These are phyloP conservation scores for Yamadazyma spencermartinsiae DNA, from an alignment of 1,139 yeast species.

Conservation along the genomic window DNA sequence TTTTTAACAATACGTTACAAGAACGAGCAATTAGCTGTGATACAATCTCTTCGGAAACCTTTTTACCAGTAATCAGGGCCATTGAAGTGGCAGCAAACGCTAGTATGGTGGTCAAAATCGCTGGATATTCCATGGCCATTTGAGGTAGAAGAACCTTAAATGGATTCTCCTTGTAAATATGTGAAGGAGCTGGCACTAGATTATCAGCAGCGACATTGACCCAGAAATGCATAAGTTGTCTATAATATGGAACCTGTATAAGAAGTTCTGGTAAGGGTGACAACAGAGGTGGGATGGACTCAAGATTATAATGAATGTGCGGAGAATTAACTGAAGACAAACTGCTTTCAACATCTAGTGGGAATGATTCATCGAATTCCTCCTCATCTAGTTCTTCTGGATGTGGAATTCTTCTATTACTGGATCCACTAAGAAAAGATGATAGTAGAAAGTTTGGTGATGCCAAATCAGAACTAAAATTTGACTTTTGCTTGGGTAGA, in stretches of 20 bases:
- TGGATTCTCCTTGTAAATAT: conserved; percentile 62
- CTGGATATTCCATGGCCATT: conserved; percentile 64
- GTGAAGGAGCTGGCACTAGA: conserved; percentile 69
- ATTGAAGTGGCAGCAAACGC: conserved; percentile 68
- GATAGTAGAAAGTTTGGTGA: conserved; percentile 1
- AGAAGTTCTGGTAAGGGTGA: conserved; percentile 60
- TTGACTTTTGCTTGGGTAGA: conserved; percentile 12
- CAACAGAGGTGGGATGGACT: conserved; percentile 47
- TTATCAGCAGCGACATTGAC: conserved; percentile 60
- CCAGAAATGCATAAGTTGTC: conserved; percentile 64
- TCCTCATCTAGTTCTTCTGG: conserved; percentile 6
- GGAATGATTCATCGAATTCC: conserved; percentile 5
- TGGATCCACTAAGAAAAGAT: background rate
- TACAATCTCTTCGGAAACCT: conserved; percentile 45
- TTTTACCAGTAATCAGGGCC: conserved; percentile 31
- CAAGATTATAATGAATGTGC: conserved; percentile 4
- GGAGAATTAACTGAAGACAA: conserved; percentile 2
- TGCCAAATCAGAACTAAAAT: conserved; percentile 4
- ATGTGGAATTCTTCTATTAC: background rate
- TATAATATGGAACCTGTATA: conserved; percentile 57
- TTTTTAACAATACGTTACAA: conserved; percentile 53
- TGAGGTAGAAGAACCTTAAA: conserved; percentile 65
- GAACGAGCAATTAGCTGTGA: conserved; percentile 56
- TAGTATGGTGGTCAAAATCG: conserved; percentile 58
- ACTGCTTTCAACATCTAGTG: conserved; percentile 12